Evolutionary conservation across 192 early-diverging fungal species (phyloP).

Genomic region (Spizellomyces sp.): DNA sequence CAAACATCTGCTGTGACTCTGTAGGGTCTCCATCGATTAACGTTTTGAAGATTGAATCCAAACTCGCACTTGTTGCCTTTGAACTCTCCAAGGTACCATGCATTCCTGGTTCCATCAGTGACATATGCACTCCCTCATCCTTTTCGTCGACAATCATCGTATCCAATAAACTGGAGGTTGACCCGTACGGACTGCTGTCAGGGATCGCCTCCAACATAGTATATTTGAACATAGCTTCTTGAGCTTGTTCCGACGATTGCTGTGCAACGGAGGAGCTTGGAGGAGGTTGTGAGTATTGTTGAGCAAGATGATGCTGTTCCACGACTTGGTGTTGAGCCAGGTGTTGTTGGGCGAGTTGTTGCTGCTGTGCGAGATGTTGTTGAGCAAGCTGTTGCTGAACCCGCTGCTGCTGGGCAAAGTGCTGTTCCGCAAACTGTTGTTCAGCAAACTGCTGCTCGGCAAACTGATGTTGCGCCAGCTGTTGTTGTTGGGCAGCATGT

Average conservation of each 20-base stretch:
- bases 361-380: neutral
- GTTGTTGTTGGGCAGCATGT: neutral
- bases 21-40: no score
- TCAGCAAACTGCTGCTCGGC: neutral
- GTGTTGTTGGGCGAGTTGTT: slow-evolving; percentile 6
- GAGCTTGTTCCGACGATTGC: neutral
- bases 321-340: neutral
- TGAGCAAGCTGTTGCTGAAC: neutral
- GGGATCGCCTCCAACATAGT: slow-evolving; percentile 1
- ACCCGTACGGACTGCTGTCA: neutral
- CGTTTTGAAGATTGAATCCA: no score
- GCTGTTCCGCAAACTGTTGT: neutral
- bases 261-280: neutral
- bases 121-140: no score
- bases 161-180: slow-evolving; percentile 1
- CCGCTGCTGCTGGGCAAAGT: neutral
- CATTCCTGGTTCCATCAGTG: no score
- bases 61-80: no score
- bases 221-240: neutral
- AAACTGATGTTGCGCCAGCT: slow-evolving; percentile 2
- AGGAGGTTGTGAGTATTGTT: neutral
- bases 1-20: no score
- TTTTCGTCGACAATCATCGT: slow-evolving; percentile 4
- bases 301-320: neutral
- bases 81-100: no score